These are phyloP conservation scores for Kwoniella botswanensis DNA, from an alignment of 768 basidiomycete genomes.

Conservation along the genomic window DNA sequence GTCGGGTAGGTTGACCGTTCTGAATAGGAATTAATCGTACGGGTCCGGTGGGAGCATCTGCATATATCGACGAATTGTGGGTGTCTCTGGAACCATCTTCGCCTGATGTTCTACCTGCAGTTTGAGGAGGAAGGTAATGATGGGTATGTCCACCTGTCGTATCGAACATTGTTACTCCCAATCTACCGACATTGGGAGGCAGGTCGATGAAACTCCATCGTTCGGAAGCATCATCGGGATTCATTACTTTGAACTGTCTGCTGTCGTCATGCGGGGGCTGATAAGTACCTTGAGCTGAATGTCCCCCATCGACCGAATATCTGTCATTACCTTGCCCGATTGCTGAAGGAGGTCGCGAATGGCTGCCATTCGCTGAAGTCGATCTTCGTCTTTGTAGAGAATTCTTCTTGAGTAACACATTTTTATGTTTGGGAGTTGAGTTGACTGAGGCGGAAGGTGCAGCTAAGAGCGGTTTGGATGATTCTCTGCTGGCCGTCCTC, in stretches of 20 bases:
- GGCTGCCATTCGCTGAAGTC: neutral
- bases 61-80: neutral
- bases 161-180: slow-evolving; percentile 2
- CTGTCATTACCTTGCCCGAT: neutral
- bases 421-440: slow-evolving; percentile 23
- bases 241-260: slow-evolving; percentile 10
- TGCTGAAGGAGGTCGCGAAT: slow-evolving; percentile 1
- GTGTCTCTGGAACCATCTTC: neutral
- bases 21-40: neutral
- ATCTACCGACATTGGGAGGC: neutral
- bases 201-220: slow-evolving; percentile 23
- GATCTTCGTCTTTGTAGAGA: slow-evolving; percentile 5
- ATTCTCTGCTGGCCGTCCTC: slow-evolving; percentile 1
- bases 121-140: neutral
- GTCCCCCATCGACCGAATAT: neutral
- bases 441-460: slow-evolving; percentile 22
- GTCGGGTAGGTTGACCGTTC: neutral
- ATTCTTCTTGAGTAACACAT: slow-evolving; percentile 33
- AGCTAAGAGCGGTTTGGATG: slow-evolving; percentile 13
- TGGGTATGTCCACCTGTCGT: neutral
- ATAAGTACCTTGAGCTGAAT: neutral
- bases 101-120: neutral
- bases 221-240: slow-evolving; percentile 8
- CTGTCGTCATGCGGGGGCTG: neutral
- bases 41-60: slow-evolving; percentile 6